Percentiles rank a stretch among this genome's conserved stretches.
phyloP scores from a whole-genome alignment of 108 stramenopile genomes.

The Aureococcus anophagefferens region DNA sequence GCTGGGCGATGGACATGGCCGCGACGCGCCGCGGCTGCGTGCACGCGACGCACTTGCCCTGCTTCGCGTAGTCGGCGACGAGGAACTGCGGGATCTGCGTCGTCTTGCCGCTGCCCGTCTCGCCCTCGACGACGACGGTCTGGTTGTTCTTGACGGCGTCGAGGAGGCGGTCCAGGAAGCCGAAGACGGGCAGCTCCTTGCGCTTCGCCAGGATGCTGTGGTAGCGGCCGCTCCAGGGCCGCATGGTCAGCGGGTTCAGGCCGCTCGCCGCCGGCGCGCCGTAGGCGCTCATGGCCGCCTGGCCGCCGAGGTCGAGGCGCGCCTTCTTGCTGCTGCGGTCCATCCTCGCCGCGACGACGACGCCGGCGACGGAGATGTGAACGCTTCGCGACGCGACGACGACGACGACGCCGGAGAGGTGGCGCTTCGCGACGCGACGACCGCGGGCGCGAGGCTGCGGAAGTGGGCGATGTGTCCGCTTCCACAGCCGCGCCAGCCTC shows the following conservation, averaged over 20 bases:
- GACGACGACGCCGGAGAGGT: no score
- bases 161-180: slow-evolving; percentile 78
- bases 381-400: no score
- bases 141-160: slow-evolving; percentile 77
- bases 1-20: slow-evolving; percentile 88
- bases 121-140: slow-evolving; percentile 82
- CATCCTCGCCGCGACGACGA: no score
- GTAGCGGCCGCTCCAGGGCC: slow-evolving; percentile 56
- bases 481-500: no score
- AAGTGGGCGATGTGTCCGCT: no score
- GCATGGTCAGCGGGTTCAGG: slow-evolving; percentile 72
- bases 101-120: slow-evolving; percentile 92
- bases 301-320: not conserved
- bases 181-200: slow-evolving; percentile 82
- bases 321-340: not conserved
- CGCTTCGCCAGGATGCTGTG: slow-evolving; percentile 62
- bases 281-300: no score
- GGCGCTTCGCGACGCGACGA: no score
- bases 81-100: slow-evolving; percentile 86
- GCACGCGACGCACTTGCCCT: slow-evolving; percentile 73
- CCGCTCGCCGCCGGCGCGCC: not conserved
- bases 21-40: slow-evolving; percentile 98
- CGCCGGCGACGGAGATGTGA: no score
- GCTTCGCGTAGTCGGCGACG: slow-evolving; percentile 61
- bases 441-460: no score